These are phyloP conservation scores for Microdochium bolleyi DNA, from an alignment of 2,329 filamentous ascomycete species.

Conservation along the genomic window DNA sequence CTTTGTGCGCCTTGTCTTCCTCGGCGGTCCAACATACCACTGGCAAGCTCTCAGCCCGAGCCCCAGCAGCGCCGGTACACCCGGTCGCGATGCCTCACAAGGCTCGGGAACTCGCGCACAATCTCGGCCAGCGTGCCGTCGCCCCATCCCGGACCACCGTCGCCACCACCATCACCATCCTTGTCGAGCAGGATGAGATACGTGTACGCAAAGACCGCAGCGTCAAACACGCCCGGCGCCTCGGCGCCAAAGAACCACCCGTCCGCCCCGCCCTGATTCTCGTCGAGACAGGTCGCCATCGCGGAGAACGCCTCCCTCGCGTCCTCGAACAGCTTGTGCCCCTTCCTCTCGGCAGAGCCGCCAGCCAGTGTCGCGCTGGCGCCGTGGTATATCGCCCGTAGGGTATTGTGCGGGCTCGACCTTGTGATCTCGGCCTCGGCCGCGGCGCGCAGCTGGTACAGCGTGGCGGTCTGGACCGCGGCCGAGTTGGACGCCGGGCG, in stretches of 20 bases:
- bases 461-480: slow-evolving; percentile 55
- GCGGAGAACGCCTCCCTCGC: slow-evolving; percentile 37
- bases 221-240: slow-evolving; percentile 72
- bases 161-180: slow-evolving; percentile 12
- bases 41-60: too few species aligned
- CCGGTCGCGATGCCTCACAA: slow-evolving; percentile 58
- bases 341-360: slow-evolving; percentile 2
- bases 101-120: slow-evolving; percentile 47
- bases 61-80: slow-evolving; percentile 43
- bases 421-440: slow-evolving; percentile 69
- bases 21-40: too few species aligned
- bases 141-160: slow-evolving; percentile 54
- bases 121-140: slow-evolving; percentile 51
- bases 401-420: slow-evolving; percentile 24
- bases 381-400: slow-evolving; percentile 1
- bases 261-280: slow-evolving; percentile 7
- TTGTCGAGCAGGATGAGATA: slow-evolving; percentile 54
- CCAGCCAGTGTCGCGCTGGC: slow-evolving; percentile 4
- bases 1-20: too few species aligned
- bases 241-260: slow-evolving; percentile 41
- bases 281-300: slow-evolving; percentile 31
- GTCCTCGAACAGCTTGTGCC: slow-evolving; percentile 11
- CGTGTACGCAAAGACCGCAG: slow-evolving; percentile 83
- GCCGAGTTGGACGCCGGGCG: slow-evolving; percentile 48
- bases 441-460: slow-evolving; percentile 61